Evolutionary conservation across 2,329 filamentous ascomycete genomes (phyloP).

Genomic region (Phialemoniopsis sp.): DNA sequence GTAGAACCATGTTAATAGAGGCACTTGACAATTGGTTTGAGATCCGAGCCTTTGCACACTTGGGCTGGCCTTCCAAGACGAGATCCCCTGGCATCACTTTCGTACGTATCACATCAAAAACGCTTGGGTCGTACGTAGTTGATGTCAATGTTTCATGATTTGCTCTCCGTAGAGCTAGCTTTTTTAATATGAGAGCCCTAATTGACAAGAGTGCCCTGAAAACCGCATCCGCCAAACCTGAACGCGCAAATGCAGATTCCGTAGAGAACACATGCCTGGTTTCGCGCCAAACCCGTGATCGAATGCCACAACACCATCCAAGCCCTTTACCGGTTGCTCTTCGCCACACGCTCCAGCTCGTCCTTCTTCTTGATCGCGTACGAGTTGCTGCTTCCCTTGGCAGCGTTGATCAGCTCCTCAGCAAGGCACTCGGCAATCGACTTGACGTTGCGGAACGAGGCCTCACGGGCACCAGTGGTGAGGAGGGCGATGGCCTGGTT

Average conservation of each 20-base stretch:
- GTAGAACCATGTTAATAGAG: slow-evolving; percentile 10
- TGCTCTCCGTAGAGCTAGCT: slow-evolving; percentile 27
- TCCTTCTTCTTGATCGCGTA: slow-evolving; percentile 99
- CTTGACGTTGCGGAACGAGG: slow-evolving; percentile 99
- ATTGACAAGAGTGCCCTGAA: slow-evolving; percentile 38
- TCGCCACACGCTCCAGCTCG: slow-evolving; percentile 99
- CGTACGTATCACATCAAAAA: too few relatives aligned
- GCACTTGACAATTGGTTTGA: neutral
- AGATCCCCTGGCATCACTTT: too few relatives aligned
- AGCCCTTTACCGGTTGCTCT: slow-evolving; percentile 95
- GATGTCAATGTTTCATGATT: slow-evolving; percentile 5
- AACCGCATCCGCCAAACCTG: slow-evolving; percentile 35
- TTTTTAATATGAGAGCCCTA: slow-evolving; percentile 31
- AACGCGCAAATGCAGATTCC: slow-evolving; percentile 39
- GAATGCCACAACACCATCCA: slow-evolving; percentile 4
- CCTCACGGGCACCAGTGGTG: slow-evolving; percentile 98
- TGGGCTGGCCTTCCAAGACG: too few relatives aligned
- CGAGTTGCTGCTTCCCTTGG: slow-evolving; percentile 99
- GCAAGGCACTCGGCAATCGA: slow-evolving; percentile 98
- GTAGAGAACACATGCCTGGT: slow-evolving; percentile 16
- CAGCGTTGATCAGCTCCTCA: slow-evolving; percentile 99
- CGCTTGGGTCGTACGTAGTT: too few relatives aligned
- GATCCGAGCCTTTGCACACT: too few relatives aligned
- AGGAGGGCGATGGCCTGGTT: slow-evolving; percentile 99
- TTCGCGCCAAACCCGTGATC: slow-evolving; percentile 22